phyloP scores from a whole-genome alignment of 345 rosid species.

The Hibiscus syriacus region DNA sequence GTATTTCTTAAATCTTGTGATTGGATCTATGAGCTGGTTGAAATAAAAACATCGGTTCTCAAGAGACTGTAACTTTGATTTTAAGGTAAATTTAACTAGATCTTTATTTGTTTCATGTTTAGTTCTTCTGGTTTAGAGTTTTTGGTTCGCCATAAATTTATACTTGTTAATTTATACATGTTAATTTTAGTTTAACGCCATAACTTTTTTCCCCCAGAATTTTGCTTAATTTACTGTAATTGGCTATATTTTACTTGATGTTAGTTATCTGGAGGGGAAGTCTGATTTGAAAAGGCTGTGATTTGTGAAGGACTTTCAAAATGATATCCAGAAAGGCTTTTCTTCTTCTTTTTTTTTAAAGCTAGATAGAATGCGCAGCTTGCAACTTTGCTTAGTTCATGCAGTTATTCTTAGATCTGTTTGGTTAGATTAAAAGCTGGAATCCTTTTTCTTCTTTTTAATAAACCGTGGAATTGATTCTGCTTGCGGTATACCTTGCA shows the following conservation, averaged over 20 bases:
- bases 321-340: not conserved
- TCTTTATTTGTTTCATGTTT: not conserved
- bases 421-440: not conserved
- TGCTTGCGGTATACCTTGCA: not conserved
- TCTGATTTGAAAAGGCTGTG: not conserved
- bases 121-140: not conserved
- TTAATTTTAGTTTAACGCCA: not conserved
- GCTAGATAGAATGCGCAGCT: not conserved
- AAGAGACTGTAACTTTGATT: constrained; percentile 6
- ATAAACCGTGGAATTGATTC: not conserved
- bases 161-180: too few relatives aligned
- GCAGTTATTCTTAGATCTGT: not conserved
- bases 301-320: not conserved
- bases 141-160: too few relatives aligned
- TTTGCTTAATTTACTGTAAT: not conserved
- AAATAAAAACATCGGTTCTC: constrained; percentile 7
- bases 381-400: not conserved
- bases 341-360: not conserved
- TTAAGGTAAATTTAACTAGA: constrained; percentile 17
- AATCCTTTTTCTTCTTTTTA: not conserved
- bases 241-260: not conserved
- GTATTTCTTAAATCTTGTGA: constrained; percentile 6
- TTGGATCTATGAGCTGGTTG: constrained; percentile 27
- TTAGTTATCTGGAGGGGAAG: not conserved
- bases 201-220: not conserved